These are phyloP conservation scores for Plasmodium gaboni DNA, from an alignment of 169 alveolate genomes.

Conservation along the genomic window DNA sequence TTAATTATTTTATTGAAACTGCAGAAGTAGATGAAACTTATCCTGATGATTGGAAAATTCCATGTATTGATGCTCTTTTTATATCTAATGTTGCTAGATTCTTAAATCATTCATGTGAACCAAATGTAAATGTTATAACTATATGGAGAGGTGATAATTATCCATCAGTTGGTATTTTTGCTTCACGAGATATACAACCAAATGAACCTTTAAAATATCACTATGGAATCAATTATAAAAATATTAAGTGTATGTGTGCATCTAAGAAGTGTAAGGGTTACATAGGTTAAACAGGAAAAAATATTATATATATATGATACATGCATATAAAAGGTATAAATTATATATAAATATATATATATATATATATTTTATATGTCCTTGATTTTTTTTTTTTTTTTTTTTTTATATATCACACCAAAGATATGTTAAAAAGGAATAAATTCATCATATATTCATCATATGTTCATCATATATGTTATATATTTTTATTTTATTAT, in stretches of 20 bases:
- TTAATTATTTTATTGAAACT: slow-evolving; percentile 86
- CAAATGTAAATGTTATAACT: slow-evolving; percentile 87
- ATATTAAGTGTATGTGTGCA: slow-evolving; percentile 83
- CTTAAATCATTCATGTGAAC: slow-evolving; percentile 91
- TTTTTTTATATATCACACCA: no score
- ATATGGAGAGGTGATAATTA: slow-evolving; percentile 86
- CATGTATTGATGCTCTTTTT: slow-evolving; percentile 89
- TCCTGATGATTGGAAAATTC: slow-evolving; percentile 88
- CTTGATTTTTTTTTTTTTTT: no score
- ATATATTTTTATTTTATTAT: no score
- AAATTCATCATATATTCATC: no score
- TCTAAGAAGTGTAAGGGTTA: slow-evolving; percentile 83
- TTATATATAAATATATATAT: not conserved
- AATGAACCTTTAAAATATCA: slow-evolving; percentile 86
- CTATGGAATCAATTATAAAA: slow-evolving; percentile 82
- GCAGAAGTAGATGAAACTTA: slow-evolving; percentile 84
- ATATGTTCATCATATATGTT: no score
- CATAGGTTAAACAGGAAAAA: slow-evolving; percentile 76
- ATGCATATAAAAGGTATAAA: no score
- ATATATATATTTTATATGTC: not conserved
- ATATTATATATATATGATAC: no score
- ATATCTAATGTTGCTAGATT: slow-evolving; percentile 91
- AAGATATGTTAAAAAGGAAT: no score
- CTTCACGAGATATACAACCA: slow-evolving; percentile 83
- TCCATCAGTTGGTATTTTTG: slow-evolving; percentile 85